Conservation (phyloP, 2,329 filamentous ascomycete genomes). For the Camillea tinctor region DNA sequence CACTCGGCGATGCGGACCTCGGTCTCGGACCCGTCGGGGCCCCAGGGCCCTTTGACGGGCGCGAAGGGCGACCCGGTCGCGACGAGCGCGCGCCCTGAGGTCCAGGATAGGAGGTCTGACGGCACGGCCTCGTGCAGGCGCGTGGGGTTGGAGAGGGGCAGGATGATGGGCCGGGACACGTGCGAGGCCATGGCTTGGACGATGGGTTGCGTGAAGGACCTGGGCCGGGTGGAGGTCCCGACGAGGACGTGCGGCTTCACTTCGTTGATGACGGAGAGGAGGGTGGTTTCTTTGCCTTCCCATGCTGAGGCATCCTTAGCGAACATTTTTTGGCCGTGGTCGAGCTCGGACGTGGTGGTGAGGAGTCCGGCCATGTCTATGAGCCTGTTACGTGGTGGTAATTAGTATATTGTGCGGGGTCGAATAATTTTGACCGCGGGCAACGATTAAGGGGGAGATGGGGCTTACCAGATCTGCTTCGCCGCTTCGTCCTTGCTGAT, state of each 20-base stretch:
- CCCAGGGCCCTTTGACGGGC: conserved; percentile 64
- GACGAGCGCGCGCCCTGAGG: conserved; percentile 71
- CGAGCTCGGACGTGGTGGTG: conserved; percentile 60
- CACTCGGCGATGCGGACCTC: conserved; percentile 67
- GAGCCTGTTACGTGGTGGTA: conserved; percentile 51
- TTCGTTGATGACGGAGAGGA: conserved; percentile 66
- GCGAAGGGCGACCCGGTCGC: conserved; percentile 83
- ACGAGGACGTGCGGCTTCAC: conserved; percentile 80
- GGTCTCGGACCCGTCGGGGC: conserved; percentile 42
- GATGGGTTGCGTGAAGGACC: conserved; percentile 72
- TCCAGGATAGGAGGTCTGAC: conserved; percentile 74
- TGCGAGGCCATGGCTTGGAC: conserved; percentile 74
- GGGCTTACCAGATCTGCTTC: conserved; percentile 70
- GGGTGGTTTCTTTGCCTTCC: conserved; percentile 53
- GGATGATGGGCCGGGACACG: conserved; percentile 69
- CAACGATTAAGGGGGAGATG: not conserved
- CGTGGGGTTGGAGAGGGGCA: conserved; percentile 85
- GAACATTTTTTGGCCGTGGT: conserved; percentile 65
- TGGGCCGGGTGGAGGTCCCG: conserved; percentile 77
- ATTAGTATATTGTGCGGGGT: too few relatives aligned
- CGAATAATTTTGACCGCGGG: not conserved
- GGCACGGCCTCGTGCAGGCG: conserved; percentile 79
- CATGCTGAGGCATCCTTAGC: conserved; percentile 65
- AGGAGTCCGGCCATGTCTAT: conserved; percentile 81
- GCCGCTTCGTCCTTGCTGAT: conserved; percentile 72